Evolutionary conservation across 192 early-diverging fungal genomes (phyloP).

Genomic region (Coemansia erecta): DNA sequence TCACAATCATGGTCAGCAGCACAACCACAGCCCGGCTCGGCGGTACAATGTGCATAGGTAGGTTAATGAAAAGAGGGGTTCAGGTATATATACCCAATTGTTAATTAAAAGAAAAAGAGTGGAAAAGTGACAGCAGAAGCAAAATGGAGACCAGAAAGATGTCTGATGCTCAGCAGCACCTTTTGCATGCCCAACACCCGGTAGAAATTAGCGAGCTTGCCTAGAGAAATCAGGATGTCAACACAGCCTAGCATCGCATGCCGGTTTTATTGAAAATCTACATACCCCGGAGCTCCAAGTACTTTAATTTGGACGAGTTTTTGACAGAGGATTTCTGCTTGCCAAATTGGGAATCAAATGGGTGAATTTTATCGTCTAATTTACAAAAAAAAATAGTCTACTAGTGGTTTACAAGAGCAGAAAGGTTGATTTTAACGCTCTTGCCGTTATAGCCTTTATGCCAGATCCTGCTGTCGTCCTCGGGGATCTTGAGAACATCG

Average conservation of each 20-base stretch:
- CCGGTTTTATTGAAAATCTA: neutral
- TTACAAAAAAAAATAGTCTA: neutral
- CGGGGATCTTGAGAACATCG: conserved; percentile 15
- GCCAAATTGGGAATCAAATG: no score
- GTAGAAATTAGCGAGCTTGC: neutral
- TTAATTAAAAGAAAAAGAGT: neutral
- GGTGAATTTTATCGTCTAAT: neutral
- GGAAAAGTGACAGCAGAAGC: neutral
- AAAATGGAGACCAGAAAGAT: neutral
- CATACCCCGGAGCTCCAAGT: neutral
- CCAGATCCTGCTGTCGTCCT: conserved; percentile 29
- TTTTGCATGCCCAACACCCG: neutral
- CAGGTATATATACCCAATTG: neutral
- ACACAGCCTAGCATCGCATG: neutral
- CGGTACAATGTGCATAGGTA: no score
- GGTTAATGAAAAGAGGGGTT: neutral
- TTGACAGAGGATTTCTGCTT: neutral
- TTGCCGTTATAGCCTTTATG: conserved; percentile 22
- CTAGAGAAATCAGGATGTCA: neutral
- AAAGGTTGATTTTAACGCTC: conserved; percentile 29
- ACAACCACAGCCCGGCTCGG: neutral
- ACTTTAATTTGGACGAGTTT: neutral
- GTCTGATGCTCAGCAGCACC: neutral
- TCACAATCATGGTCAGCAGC: neutral
- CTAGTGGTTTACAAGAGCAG: conserved; percentile 5